phyloP scores from a whole-genome alignment of 306 rosid genomes.

The Trichosanthes cucumerina region DNA sequence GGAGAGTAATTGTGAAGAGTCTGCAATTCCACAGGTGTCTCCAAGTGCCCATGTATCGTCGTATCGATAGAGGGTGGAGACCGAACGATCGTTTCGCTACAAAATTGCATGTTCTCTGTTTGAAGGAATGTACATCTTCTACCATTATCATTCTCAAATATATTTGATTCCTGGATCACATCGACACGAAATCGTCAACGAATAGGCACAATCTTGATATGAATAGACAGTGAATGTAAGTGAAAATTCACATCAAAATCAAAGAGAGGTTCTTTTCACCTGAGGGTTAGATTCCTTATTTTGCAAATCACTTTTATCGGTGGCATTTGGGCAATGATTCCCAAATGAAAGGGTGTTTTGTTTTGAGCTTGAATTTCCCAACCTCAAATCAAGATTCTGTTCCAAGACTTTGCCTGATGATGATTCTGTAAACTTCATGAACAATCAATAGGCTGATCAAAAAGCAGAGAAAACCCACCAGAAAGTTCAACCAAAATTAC shows the following conservation, averaged over 20 bases:
- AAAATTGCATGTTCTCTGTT: slow-evolving; percentile 28
- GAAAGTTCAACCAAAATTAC: slow-evolving; percentile 16
- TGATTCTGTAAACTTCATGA: not conserved
- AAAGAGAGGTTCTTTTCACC: slow-evolving; percentile 6
- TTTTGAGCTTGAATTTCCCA: slow-evolving; percentile 28
- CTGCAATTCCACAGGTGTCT: slow-evolving; percentile 33
- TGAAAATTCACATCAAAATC: not conserved
- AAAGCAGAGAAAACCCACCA: not conserved
- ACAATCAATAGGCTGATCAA: not conserved
- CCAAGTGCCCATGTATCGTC: slow-evolving; percentile 41
- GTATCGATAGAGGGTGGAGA: slow-evolving; percentile 33
- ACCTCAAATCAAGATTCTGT: slow-evolving; percentile 36
- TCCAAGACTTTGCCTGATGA: not conserved
- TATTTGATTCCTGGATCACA: not conserved
- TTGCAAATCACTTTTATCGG: slow-evolving; percentile 14
- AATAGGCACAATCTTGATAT: not conserved
- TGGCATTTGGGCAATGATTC: not conserved
- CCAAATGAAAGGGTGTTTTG: not conserved
- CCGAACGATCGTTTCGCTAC: slow-evolving; percentile 21
- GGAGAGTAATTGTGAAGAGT: slow-evolving; percentile 26
- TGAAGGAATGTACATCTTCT: slow-evolving; percentile 24
- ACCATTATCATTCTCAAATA: not conserved
- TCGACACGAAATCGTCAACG: not conserved
- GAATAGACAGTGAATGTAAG: not conserved
- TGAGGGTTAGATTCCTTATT: slow-evolving; percentile 23